phyloP scores from a whole-genome alignment of 352 stramenopile genomes.

The Globisporangium rhizosaccharum region DNA sequence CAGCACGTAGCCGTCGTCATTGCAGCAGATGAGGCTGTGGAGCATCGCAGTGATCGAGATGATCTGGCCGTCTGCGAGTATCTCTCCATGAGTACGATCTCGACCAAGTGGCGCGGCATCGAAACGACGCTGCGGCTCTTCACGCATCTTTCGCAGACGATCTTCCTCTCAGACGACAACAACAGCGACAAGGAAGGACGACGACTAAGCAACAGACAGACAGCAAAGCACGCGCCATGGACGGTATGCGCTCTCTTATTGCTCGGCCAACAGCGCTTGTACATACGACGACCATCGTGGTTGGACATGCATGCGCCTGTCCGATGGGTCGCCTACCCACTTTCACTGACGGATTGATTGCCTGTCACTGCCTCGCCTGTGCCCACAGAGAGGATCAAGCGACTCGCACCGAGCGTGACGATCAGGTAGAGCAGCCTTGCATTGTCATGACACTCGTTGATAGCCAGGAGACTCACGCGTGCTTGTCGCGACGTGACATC shows the following conservation, averaged over 20 bases:
- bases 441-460: too few species aligned
- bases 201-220: not conserved
- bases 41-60: constrained; percentile 24
- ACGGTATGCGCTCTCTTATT: constrained; percentile 12
- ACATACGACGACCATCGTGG: too few species aligned
- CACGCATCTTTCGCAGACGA: not conserved
- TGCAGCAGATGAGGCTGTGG: constrained; percentile 61
- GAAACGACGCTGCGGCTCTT: not conserved
- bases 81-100: not conserved
- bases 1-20: constrained; percentile 63
- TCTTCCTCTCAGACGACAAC: not conserved
- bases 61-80: not conserved
- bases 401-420: constrained; percentile 69
- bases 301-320: not conserved
- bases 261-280: not conserved
- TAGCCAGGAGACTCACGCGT: too few species aligned
- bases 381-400: constrained; percentile 37
- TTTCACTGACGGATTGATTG: too few species aligned
- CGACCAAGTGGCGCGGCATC: not conserved
- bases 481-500: constrained; percentile 1
- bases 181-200: not conserved
- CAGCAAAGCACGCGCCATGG: constrained; percentile 17
- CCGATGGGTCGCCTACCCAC: too few species aligned
- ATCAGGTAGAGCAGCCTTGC: constrained; percentile 31
- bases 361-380: too few species aligned